A percentile compares a stretch with the other conserved stretches of the same genome.
These are phyloP conservation scores for Flaveria bidentis DNA, from an alignment of 129 eudicot genomes.

Conservation along the genomic window DNA sequence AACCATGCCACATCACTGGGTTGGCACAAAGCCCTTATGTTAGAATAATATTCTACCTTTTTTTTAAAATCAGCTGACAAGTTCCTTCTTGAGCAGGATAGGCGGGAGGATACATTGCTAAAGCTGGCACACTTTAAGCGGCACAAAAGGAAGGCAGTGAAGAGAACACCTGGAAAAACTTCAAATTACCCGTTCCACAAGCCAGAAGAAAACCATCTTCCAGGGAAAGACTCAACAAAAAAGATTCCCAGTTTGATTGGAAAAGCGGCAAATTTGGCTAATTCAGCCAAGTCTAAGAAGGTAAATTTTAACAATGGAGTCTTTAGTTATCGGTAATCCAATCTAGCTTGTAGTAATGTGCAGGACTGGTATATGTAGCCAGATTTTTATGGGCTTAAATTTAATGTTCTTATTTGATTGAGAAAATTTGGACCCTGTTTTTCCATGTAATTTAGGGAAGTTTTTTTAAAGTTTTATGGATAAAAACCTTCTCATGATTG, in stretches of 20 bases:
- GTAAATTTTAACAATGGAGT: conserved; percentile 27
- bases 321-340: conserved; percentile 1
- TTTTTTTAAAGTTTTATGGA: conserved; percentile 16
- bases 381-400: neutral
- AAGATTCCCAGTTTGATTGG: conserved; percentile 78
- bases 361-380: neutral
- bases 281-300: conserved; percentile 82
- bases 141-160: conserved; percentile 83
- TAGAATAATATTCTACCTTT: neutral
- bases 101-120: conserved; percentile 88
- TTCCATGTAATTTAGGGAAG: neutral
- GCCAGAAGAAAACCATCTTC: conserved; percentile 96
- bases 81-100: conserved; percentile 56
- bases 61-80: conserved; percentile 12
- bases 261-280: conserved; percentile 82
- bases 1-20: conserved; percentile 97
- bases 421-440: neutral
- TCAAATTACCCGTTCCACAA: conserved; percentile 78
- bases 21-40: conserved; percentile 30
- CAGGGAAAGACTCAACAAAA: conserved; percentile 80
- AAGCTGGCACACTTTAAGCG: conserved; percentile 86
- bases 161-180: conserved; percentile 72
- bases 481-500: neutral
- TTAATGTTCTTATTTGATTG: conserved; percentile 11
- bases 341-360: neutral